Evolutionary conservation across 441 rosid species (phyloP).

Genomic region (Aleurites moluccanus): DNA sequence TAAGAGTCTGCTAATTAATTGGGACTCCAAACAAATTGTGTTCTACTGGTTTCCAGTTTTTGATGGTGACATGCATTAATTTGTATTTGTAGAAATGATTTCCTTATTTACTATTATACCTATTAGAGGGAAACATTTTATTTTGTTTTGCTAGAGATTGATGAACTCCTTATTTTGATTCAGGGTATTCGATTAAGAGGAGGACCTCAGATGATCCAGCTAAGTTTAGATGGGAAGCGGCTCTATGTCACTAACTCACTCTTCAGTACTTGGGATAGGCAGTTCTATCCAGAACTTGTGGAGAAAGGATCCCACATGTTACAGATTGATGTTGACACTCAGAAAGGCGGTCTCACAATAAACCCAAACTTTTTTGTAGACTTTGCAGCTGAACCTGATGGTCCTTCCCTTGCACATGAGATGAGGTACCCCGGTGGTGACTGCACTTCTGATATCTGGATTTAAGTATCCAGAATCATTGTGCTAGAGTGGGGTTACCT

Average conservation of each 20-base stretch:
- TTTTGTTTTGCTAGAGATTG: not conserved
- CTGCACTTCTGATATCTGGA: constrained; percentile 97
- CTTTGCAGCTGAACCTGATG: constrained; percentile 78
- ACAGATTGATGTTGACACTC: constrained; percentile 77
- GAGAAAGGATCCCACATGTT: constrained; percentile 89
- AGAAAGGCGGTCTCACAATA: constrained; percentile 65
- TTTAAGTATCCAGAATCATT: constrained; percentile 28
- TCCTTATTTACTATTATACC: not conserved
- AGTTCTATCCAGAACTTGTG: constrained; percentile 69
- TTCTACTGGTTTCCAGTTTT: not conserved
- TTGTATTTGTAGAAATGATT: not conserved
- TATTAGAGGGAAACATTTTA: not conserved
- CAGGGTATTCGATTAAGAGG: constrained; percentile 71
- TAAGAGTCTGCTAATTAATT: too few species aligned
- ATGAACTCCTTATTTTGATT: constrained; percentile 5
- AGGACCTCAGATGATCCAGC: constrained; percentile 96
- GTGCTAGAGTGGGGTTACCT: constrained; percentile 8
- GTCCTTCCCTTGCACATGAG: constrained; percentile 87
- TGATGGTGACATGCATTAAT: not conserved
- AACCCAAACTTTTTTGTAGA: constrained; percentile 76
- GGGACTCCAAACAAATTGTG: too few species aligned
- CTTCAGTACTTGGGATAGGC: constrained; percentile 80
- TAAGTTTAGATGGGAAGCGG: constrained; percentile 87
- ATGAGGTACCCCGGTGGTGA: constrained; percentile 97
- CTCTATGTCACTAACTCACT: constrained; percentile 88